Evolutionary conservation across 2,329 filamentous ascomycete species (phyloP).

Genomic region (Talaromyces pinophilus): DNA sequence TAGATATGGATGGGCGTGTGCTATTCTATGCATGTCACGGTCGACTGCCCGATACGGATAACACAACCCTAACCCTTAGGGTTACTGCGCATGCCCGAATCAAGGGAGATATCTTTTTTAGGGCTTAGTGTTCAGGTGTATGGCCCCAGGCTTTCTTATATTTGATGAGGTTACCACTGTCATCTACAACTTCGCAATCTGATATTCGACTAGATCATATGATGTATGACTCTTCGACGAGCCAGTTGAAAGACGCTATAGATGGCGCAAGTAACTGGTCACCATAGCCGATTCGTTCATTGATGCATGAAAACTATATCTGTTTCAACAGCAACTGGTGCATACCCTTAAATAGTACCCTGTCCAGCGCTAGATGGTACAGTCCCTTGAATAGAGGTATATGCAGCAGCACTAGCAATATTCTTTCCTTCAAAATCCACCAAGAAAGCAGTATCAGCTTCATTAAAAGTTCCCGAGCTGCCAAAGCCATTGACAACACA

Average conservation of each 20-base stretch:
- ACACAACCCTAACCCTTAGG: not conserved
- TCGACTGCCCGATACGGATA: not conserved
- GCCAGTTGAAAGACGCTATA: too few species aligned
- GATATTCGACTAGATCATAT: too few species aligned
- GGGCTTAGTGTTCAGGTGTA: not conserved
- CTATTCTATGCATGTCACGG: not conserved
- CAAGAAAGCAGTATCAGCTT: conserved; percentile 53
- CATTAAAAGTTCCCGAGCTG: conserved; percentile 36
- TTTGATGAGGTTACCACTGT: too few species aligned
- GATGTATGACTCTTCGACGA: too few species aligned
- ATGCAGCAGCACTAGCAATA: conserved; percentile 49
- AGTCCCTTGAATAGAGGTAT: conserved; percentile 39
- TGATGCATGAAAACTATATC: too few species aligned
- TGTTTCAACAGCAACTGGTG: too few species aligned
- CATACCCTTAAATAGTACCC: conserved; percentile 39
- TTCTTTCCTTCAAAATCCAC: conserved; percentile 56
- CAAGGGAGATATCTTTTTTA: not conserved
- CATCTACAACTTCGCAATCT: too few species aligned
- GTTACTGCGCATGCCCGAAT: not conserved
- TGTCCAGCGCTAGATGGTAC: conserved; percentile 50
- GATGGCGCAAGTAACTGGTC: too few species aligned
- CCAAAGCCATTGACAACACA: conserved; percentile 56
- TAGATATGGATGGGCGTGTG: not conserved
- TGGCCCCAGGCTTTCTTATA: too few species aligned
- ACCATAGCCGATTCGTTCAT: too few species aligned